phyloP scores from a whole-genome alignment of 495 filamentous ascomycete species.

The Aspergillus ostianus region DNA sequence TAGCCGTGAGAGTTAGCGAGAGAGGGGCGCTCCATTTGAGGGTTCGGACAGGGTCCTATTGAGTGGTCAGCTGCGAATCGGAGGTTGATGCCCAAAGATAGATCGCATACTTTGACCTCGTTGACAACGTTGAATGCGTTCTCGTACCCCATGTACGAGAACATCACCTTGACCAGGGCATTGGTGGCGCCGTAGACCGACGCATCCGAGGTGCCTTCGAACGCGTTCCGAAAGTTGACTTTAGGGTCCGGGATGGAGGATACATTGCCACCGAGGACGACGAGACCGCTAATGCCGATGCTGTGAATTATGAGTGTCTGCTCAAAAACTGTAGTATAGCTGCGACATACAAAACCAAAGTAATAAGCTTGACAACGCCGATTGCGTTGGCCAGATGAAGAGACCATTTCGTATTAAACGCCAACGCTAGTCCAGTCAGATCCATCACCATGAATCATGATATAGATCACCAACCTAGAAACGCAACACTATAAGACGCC shows the following conservation, averaged over 20 bases:
- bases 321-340: too few species aligned
- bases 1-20: constrained; percentile 48
- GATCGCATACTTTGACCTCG: constrained; percentile 54
- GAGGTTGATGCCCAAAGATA: constrained; percentile 1
- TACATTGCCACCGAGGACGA: constrained; percentile 58
- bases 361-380: constrained; percentile 54
- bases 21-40: constrained; percentile 50
- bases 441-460: background rate
- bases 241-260: constrained; percentile 51
- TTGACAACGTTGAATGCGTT: constrained; percentile 67
- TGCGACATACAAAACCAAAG: constrained; percentile 48
- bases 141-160: constrained; percentile 59
- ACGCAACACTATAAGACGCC: constrained; percentile 55
- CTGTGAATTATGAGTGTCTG: constrained; percentile 13
- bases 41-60: constrained; percentile 56
- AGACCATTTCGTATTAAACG: constrained; percentile 55
- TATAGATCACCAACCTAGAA: constrained; percentile 29
- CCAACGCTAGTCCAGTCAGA: constrained; percentile 36
- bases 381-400: constrained; percentile 54
- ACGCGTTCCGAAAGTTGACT: constrained; percentile 58
- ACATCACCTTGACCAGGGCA: constrained; percentile 61
- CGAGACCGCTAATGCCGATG: constrained; percentile 57
- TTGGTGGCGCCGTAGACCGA: constrained; percentile 57
- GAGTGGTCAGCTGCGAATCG: background rate
- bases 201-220: constrained; percentile 46